Evolutionary conservation across 208 protist species (phyloP).

Genomic region (Leishmania turanica): DNA sequence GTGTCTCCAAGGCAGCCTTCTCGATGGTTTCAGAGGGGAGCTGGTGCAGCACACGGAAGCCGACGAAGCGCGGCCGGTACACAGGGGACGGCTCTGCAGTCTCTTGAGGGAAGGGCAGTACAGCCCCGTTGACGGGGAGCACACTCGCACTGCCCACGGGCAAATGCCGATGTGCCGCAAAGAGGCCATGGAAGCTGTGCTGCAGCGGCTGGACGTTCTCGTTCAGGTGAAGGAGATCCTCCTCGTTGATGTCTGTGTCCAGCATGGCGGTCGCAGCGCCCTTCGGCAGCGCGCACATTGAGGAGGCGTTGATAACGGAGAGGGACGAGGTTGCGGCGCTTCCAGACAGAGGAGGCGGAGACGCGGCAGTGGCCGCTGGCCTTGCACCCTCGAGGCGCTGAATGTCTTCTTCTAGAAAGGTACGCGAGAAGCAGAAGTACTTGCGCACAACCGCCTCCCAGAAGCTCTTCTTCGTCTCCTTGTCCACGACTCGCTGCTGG

Average conservation of each 20-base stretch:
- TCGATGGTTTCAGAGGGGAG: conserved; percentile 60
- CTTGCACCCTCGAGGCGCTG: conserved; percentile 35
- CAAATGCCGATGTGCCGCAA: conserved; percentile 16
- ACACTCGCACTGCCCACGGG: not conserved
- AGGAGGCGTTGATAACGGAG: conserved; percentile 59
- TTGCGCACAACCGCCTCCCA: conserved; percentile 86
- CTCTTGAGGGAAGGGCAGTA: conserved; percentile 2
- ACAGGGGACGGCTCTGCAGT: not conserved
- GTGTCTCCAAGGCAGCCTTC: conserved; percentile 57
- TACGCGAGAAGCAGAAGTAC: conserved; percentile 87
- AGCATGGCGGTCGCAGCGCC: conserved; percentile 15
- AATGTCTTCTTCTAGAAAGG: conserved; percentile 81
- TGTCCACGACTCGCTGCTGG: conserved; percentile 53
- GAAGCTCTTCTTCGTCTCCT: conserved; percentile 59
- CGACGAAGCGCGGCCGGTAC: conserved; percentile 19
- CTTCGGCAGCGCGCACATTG: conserved; percentile 60
- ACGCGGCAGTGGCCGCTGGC: not conserved
- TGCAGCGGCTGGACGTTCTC: conserved; percentile 2
- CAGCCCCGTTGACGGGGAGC: not conserved
- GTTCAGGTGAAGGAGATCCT: conserved; percentile 23
- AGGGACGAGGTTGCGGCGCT: conserved; percentile 7
- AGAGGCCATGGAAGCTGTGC: conserved; percentile 19
- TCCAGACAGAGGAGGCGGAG: not conserved
- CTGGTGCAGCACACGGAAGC: conserved; percentile 32
- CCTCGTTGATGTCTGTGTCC: conserved; percentile 37